Conservation (phyloP, 257 asterid genomes). For the Primulina huaijiensis region DNA sequence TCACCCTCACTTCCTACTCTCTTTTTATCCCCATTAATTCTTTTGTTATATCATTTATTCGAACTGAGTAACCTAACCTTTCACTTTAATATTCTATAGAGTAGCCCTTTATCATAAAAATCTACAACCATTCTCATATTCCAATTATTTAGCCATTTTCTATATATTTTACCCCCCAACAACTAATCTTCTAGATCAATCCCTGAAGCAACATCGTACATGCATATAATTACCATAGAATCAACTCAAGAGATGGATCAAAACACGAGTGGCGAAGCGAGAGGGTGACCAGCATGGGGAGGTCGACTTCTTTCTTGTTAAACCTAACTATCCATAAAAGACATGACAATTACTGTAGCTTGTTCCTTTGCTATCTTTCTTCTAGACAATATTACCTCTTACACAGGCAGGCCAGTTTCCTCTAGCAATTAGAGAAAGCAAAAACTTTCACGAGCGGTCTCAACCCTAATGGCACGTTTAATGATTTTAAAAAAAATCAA, state of each 20-base stretch:
- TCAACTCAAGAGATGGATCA: not conserved
- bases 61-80: too few species aligned
- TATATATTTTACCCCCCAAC: not conserved
- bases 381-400: not conserved
- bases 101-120: too few species aligned
- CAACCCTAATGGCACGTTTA: too few species aligned
- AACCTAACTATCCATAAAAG: not conserved
- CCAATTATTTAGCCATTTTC: too few species aligned
- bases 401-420: too few species aligned
- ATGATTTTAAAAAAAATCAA: not conserved
- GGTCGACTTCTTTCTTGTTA: not conserved
- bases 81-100: too few species aligned
- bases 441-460: not conserved
- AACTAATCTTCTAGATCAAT: not conserved
- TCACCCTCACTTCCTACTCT: too few species aligned
- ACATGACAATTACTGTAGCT: too few species aligned
- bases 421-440: not conserved
- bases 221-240: not conserved
- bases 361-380: too few species aligned
- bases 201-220: not conserved
- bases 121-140: too few species aligned
- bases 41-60: too few species aligned
- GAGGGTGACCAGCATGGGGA: not conserved
- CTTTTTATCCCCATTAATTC: too few species aligned
- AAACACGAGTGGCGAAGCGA: not conserved